phyloP scores from a whole-genome alignment of 805 yeast genomes.

The Candida khao-thaluensis region DNA sequence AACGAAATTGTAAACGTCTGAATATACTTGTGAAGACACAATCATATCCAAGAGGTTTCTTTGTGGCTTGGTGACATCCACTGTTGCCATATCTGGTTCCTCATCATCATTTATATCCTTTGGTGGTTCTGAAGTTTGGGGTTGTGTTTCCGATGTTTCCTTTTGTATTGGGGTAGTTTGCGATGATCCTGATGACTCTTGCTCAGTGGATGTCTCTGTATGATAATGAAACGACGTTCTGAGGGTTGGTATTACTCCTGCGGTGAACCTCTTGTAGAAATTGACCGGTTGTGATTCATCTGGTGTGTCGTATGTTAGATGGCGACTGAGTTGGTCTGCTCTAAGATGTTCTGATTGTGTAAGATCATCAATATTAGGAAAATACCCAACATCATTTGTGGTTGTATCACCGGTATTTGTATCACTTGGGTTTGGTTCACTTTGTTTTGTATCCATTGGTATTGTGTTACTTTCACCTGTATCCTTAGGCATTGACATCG shows the following conservation, averaged over 20 bases:
- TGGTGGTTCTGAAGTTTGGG: no score
- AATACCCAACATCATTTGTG: no score
- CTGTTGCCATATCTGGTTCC: slow-evolving; percentile 29
- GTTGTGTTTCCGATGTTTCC: no score
- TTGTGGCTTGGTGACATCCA: slow-evolving; percentile 23
- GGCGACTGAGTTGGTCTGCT: neutral
- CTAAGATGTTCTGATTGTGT: neutral
- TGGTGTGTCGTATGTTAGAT: neutral
- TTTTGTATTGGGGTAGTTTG: no score
- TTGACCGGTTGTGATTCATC: neutral
- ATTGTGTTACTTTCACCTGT: no score
- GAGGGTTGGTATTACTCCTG: slow-evolving; percentile 12
- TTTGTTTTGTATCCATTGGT: no score
- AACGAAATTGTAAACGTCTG: slow-evolving; percentile 20
- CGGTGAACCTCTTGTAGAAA: slow-evolving; percentile 5
- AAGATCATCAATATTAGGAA: no score
- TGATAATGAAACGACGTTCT: no score
- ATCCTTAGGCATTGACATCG: no score
- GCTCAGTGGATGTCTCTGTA: no score
- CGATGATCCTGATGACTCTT: neutral
- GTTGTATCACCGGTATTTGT: no score
- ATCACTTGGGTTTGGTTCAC: no score
- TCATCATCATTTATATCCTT: slow-evolving; percentile 14
- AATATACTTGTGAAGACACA: slow-evolving; percentile 29
- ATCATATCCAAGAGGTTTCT: slow-evolving; percentile 28